Percentiles rank a stretch among this genome's conserved stretches.
Conservation (phyloP, 768 basidiomycete genomes). For the Butyriboletus loyo region DNA sequence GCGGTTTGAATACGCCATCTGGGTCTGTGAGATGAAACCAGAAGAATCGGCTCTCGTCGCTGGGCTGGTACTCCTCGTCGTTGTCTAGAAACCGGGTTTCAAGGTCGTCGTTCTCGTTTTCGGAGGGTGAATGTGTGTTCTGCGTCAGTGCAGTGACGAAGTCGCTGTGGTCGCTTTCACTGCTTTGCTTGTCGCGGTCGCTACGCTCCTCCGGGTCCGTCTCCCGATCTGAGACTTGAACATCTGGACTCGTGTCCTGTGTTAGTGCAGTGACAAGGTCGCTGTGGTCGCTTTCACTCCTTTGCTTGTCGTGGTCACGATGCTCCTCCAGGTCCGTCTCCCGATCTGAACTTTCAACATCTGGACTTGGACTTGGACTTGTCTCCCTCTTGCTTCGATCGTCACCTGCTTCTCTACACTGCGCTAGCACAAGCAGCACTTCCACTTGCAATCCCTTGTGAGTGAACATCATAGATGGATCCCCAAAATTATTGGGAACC, state of each 20-base stretch:
- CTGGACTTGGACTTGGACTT: not conserved
- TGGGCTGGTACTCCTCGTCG: not conserved
- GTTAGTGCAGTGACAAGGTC: not conserved
- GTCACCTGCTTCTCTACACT: constrained; percentile 4
- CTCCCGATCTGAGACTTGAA: too few species aligned
- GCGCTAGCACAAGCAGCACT: not conserved
- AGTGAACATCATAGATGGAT: constrained; percentile 5
- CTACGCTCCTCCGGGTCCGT: too few species aligned
- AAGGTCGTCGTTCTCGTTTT: constrained; percentile 1
- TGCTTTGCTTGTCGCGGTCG: too few species aligned
- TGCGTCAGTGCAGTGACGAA: too few species aligned
- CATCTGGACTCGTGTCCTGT: too few species aligned
- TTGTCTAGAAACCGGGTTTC: not conserved
- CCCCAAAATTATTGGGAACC: constrained; percentile 2
- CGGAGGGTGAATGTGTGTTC: not conserved
- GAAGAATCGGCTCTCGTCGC: not conserved
- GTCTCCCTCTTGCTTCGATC: not conserved
- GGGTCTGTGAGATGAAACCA: constrained; percentile 9
- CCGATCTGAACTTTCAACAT: not conserved
- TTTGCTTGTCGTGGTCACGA: not conserved
- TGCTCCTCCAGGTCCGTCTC: not conserved
- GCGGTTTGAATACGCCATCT: not conserved
- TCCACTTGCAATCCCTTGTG: constrained; percentile 9
- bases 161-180: too few species aligned
- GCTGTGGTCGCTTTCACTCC: not conserved